Base-by-base conservation (phyloP, 2,329 filamentous ascomycete species). In the Xylaria sp. region DNA sequence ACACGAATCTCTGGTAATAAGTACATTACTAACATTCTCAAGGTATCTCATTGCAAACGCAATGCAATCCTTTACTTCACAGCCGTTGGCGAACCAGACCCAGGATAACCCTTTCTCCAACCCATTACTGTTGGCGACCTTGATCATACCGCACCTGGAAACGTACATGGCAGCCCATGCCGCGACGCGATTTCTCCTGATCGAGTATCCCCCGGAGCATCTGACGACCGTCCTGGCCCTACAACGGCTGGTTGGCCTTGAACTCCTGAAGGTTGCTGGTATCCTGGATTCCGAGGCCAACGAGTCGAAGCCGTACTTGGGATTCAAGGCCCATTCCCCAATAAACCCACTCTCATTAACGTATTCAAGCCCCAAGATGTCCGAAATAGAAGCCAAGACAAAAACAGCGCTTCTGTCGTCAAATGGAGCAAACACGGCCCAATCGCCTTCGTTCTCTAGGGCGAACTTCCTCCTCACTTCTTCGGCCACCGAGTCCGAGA, bases 81-180 rank as follows among this genome's bases (percentile, higher is more conserved):
- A 82, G 52, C 76, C 76, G 1, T 68, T 81, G 7, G 65, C 76
- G 2, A 76, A 77, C 50, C 80, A 83, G 54, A 75, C 75, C 2
- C 74, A 77, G 26, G 77, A 79, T 51, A 83, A 82, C 59, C 82
- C 81, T 0, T 81, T 85, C 54, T 73, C 75, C 16, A 79, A 83
- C 60, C 76, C 81, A 1, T 72, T 77, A 19, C 71, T 82, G 16
- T 75, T 87, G 2, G 84, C 85, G 2, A 79, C 80, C 0, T 73
- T 86, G 2, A 75, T 87, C 19, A 73, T 87, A 38, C 82, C 84
- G 1, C 82, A 86, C 55, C 73, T 88, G 1, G 84, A 87, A 61
- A 78, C 78, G 0, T 87, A 85, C 57, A 72, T 87, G 44, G 75
- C 78, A 4, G 71, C 76, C 1, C 81, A 86, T 58, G 64, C 76